Conservation (phyloP, 371 early-diverging fungal species). For the Mortierella sp. region DNA sequence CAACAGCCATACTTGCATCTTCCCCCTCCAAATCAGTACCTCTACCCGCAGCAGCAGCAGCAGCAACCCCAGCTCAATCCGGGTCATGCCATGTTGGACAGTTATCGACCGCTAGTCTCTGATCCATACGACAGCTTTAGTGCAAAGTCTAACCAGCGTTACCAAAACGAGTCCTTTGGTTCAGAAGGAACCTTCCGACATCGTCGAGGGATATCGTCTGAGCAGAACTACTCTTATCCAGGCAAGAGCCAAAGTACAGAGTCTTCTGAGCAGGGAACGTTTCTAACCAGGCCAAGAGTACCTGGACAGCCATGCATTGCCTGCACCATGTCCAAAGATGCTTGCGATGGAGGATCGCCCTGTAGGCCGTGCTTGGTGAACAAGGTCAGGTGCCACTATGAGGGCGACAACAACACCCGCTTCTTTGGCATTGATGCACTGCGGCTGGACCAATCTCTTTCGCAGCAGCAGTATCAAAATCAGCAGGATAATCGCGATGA, state of each 20-base stretch:
- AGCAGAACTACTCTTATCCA: conserved; percentile 28
- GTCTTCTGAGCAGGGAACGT: conserved; percentile 21
- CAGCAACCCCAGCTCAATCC: conserved; percentile 4
- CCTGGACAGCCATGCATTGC: conserved; percentile 46
- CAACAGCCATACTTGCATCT: conserved; percentile 5
- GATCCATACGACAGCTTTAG: conserved; percentile 10
- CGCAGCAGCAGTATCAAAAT: conserved; percentile 7
- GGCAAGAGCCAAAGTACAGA: conserved; percentile 26
- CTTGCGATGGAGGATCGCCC: conserved; percentile 50
- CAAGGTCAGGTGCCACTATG: conserved; percentile 39
- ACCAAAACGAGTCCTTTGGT: conserved; percentile 8
- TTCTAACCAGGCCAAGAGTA: conserved; percentile 28
- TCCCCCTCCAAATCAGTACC: conserved; percentile 3
- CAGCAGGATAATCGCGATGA: conserved; percentile 21
- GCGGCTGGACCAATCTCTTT: conserved; percentile 22
- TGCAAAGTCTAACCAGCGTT: conserved; percentile 5
- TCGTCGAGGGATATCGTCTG: conserved; percentile 33
- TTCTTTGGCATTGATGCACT: conserved; percentile 50
- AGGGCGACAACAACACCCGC: conserved; percentile 44
- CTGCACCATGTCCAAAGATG: conserved; percentile 30
- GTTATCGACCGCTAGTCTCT: conserved; percentile 8
- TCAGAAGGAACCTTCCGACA: conserved; percentile 39
- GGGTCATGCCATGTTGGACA: conserved; percentile 9
- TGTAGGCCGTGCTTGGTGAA: conserved; percentile 24
- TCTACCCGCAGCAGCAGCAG: conserved; percentile 12